A percentile compares a stretch with the other conserved stretches of the same genome.
Evolutionary conservation across 2,329 filamentous ascomycete genomes (phyloP).

Genomic region (Ascochyta viciae-villosae): DNA sequence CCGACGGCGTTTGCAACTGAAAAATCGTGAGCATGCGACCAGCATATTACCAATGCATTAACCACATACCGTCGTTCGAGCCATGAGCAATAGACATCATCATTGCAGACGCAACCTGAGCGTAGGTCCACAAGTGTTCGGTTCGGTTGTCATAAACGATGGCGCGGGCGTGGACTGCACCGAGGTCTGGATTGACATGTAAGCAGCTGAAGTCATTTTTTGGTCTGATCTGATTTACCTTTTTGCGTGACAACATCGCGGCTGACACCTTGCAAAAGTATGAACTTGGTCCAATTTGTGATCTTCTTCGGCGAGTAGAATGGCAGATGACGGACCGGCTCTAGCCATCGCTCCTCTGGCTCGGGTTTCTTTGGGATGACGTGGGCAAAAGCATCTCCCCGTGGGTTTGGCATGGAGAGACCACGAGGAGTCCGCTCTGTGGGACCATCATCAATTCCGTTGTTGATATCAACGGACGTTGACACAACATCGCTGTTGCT

Average conservation of each 20-base stretch:
- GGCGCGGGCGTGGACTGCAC: constrained; percentile 51
- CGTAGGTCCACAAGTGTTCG: constrained; percentile 57
- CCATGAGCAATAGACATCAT: constrained; percentile 77
- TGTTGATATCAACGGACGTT: constrained; percentile 17
- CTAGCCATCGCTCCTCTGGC: constrained; percentile 43
- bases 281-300: constrained; percentile 52
- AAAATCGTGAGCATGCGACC: background rate
- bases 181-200: constrained; percentile 28
- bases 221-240: constrained; percentile 24
- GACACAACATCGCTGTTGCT: constrained; percentile 6
- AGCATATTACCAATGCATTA: too few relatives aligned
- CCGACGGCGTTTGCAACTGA: constrained; percentile 60
- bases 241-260: constrained; percentile 52
- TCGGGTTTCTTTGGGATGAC: constrained; percentile 35
- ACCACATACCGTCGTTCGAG: constrained; percentile 61
- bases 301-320: constrained; percentile 39
- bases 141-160: constrained; percentile 55
- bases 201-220: background rate
- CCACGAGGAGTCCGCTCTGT: constrained; percentile 9
- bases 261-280: constrained; percentile 53
- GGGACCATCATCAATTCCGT: constrained; percentile 21
- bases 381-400: constrained; percentile 12
- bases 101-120: constrained; percentile 62
- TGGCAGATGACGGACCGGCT: constrained; percentile 44
- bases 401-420: constrained; percentile 8